A percentile compares a stretch with the other conserved stretches of the same genome.
Conservation (phyloP, 345 rosid genomes). For the Eutrema yunnanense region DNA sequence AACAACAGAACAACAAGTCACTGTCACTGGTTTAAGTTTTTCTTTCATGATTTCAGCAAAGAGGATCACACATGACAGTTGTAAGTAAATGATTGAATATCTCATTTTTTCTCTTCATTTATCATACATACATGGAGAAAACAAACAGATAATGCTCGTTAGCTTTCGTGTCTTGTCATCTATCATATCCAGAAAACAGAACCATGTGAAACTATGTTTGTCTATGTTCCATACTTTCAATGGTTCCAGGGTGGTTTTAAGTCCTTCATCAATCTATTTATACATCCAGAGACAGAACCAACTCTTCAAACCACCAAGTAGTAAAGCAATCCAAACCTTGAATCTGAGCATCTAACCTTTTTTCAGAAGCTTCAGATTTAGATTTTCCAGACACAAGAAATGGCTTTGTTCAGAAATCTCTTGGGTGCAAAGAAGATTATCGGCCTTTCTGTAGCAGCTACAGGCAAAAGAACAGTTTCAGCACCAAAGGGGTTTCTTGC, state of each 20-base stretch:
- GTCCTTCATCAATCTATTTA: slow-evolving; percentile 1
- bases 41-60: neutral
- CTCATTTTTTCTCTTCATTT: neutral
- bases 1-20: slow-evolving; percentile 8
- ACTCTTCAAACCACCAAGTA: neutral
- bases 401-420: neutral
- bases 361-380: neutral
- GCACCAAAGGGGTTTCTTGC: slow-evolving; percentile 39
- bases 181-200: neutral
- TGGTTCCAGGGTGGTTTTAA: neutral
- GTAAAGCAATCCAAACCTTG: neutral
- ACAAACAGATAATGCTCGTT: neutral
- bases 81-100: neutral
- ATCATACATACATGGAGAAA: neutral
- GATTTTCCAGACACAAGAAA: neutral
- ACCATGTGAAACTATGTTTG: slow-evolving; percentile 5
- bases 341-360: neutral
- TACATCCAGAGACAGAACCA: slow-evolving; percentile 1
- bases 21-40: neutral
- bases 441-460: slow-evolving; percentile 15
- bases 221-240: neutral
- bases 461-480: neutral
- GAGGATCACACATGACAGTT: neutral
- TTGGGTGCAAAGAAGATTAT: slow-evolving; percentile 15
- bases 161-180: neutral